A percentile compares a stretch with the other conserved stretches of the same genome.
phyloP scores from a whole-genome alignment of 805 yeast species.

The Isabelozyma rhagii region DNA sequence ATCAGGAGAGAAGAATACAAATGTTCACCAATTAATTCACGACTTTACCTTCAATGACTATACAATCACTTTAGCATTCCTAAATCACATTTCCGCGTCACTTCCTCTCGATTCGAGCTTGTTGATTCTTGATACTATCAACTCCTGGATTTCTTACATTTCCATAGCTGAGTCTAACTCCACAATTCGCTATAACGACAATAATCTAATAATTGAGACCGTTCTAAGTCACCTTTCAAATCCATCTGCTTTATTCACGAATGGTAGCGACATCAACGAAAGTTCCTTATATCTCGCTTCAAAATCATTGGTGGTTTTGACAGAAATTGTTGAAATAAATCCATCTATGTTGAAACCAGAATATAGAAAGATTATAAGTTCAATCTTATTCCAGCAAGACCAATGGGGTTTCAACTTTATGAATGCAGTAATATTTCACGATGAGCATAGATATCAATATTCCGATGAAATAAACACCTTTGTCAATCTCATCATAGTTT shows the following conservation, averaged over 20 bases:
- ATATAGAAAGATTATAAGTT: slow-evolving; percentile 4
- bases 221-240: slow-evolving; percentile 5
- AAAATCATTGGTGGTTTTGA: slow-evolving; percentile 30
- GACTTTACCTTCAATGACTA: slow-evolving; percentile 26
- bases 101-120: background rate
- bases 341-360: slow-evolving; percentile 35
- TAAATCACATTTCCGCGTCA: slow-evolving; percentile 1
- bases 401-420: slow-evolving; percentile 46
- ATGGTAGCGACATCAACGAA: background rate
- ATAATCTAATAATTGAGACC: slow-evolving; percentile 3
- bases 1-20: slow-evolving; percentile 15
- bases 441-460: slow-evolving; percentile 24
- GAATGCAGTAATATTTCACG: slow-evolving; percentile 22
- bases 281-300: slow-evolving; percentile 3
- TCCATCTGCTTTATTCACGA: background rate
- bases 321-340: slow-evolving; percentile 46
- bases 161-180: slow-evolving; percentile 34
- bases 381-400: slow-evolving; percentile 37
- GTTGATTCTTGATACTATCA: slow-evolving; percentile 21
- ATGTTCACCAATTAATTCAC: slow-evolving; percentile 38
- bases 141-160: slow-evolving; percentile 36
- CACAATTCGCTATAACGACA: slow-evolving; percentile 23
- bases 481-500: slow-evolving; percentile 43
- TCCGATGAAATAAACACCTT: slow-evolving; percentile 39
- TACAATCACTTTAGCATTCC: slow-evolving; percentile 12